phyloP scores from a whole-genome alignment of 768 basidiomycete species.

The Gautieria morchelliformis region DNA sequence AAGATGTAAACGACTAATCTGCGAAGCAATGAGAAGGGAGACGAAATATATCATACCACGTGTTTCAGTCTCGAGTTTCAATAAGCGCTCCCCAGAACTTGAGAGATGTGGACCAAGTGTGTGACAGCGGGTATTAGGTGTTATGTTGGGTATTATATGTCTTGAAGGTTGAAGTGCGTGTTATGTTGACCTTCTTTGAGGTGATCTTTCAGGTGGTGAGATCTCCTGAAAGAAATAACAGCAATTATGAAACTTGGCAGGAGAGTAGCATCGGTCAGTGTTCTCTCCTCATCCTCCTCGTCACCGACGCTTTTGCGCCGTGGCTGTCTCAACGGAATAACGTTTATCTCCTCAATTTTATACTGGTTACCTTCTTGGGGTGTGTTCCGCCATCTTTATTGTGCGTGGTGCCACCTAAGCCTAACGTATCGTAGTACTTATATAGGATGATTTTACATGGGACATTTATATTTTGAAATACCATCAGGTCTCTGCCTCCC shows the following conservation, averaged over 20 bases:
- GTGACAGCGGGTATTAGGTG: slow-evolving; percentile 64
- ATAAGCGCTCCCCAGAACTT: no score
- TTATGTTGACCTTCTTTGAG: no score
- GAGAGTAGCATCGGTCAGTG: not conserved
- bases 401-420: not conserved
- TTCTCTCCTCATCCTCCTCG: not conserved
- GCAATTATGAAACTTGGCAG: not conserved
- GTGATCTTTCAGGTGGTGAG: not conserved
- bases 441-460: not conserved
- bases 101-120: slow-evolving; percentile 47
- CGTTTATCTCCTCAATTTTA: not conserved
- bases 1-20: no score
- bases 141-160: not conserved
- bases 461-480: not conserved
- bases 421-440: no score
- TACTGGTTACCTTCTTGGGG: not conserved
- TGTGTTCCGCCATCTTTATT: not conserved
- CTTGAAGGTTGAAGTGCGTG: no score
- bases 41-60: no score
- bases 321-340: not conserved
- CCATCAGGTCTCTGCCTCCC: not conserved
- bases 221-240: not conserved
- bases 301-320: not conserved
- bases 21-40: no score
- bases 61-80: slow-evolving; percentile 88